Base-by-base conservation (phyloP, 177 flowering plant genomes). In the Tripterygium wilfordii region DNA sequence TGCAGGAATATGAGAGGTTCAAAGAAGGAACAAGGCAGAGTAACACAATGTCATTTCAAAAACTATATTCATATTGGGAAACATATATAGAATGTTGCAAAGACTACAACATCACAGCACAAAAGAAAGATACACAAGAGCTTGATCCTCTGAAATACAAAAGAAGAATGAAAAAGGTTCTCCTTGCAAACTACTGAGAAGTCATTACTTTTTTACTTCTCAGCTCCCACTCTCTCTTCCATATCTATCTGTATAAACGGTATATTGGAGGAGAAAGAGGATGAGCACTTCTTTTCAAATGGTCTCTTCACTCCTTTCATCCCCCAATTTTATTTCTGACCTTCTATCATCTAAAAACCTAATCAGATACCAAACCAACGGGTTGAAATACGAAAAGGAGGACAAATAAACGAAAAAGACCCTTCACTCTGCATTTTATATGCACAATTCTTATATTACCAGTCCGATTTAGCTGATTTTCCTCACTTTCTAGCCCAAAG, bases 271-370 rank as follows among this genome's bases (percentile, higher is more conserved):
- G 75, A 75, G 84, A 85, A 85, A 78, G 89, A 83, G 96, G 96
- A 91, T 85, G 96, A 83, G 95, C 89, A 71, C 88, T 62, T 33
- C 18, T 35, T 65, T 54, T 54, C 51, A 25, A 62, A 23, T 29
- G 30, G 77, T 85, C 98, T 74, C 96, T 64, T 91, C 95, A 50
- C 96, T 65, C 86, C 83, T 85, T 91, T 82, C 83, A 53, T 60
- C 82, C 66, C 60, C 76, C 71, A 40, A 31, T 28, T 50, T 50
- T 53, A 68, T 73, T 49, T 60, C 66, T 36, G n/a, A 52, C 59
- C 53, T 48, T 46, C 44, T 28, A 36, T 48, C 32, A 27, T 25
- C 62, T 45, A 4, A 40, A 50, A 42, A 51, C 46, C 71, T 54
- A 61, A 60, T 42, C 36, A 54, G 41, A 53, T 37, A 41, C 57